These are phyloP conservation scores for Phytophthora litchii DNA, from an alignment of 352 stramenopile species.

Conservation along the genomic window DNA sequence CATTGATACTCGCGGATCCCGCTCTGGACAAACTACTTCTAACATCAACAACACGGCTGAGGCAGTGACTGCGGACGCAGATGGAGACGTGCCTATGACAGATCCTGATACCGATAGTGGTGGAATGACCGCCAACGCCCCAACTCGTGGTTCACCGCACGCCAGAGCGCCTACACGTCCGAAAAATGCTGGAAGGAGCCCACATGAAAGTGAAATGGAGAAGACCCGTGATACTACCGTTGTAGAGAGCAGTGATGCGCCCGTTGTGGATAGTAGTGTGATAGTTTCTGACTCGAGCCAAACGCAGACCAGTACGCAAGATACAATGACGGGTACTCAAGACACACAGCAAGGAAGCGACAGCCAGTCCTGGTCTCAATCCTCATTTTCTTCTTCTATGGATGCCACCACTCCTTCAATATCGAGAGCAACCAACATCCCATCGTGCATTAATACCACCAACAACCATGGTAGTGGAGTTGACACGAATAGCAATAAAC, in stretches of 20 bases:
- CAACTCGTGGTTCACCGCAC: constrained; percentile 4
- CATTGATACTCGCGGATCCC: constrained; percentile 52
- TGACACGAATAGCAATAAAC: constrained; percentile 33
- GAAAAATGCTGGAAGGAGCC: constrained; percentile 24
- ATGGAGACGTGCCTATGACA: constrained; percentile 44
- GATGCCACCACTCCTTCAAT: constrained; percentile 2
- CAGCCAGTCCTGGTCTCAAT: constrained; percentile 16
- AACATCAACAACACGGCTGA: constrained; percentile 1
- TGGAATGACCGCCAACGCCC: constrained; percentile 3
- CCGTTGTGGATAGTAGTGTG: constrained; percentile 5
- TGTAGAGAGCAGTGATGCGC: constrained; percentile 12
- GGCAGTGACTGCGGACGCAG: constrained; percentile 16
- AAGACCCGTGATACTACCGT: constrained; percentile 4
- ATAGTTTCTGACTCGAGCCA: background rate
- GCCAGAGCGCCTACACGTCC: constrained; percentile 2
- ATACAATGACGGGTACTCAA: constrained; percentile 16
- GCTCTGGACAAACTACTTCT: constrained; percentile 9
- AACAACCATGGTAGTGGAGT: background rate
- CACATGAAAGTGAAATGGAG: constrained; percentile 16
- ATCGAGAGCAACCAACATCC: background rate
- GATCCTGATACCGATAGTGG: constrained; percentile 25
- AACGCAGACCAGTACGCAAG: constrained; percentile 27
- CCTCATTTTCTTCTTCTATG: background rate
- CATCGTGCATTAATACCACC: background rate
- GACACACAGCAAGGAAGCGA: constrained; percentile 21